phyloP scores from a whole-genome alignment of 495 filamentous ascomycete genomes.

The Neurospora tetrasperma region DNA sequence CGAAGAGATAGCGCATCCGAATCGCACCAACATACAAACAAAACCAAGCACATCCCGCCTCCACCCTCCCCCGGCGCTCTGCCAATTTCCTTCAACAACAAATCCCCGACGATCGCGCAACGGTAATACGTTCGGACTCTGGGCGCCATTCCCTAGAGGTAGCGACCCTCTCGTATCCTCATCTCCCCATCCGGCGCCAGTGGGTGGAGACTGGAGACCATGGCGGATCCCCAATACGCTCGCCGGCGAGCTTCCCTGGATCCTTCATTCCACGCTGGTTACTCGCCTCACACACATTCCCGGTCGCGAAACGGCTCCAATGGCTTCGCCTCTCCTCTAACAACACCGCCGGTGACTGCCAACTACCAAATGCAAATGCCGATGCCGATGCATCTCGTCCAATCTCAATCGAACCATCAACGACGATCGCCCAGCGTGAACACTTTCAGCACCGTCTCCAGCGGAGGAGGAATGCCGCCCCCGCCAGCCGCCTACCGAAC shows the following conservation, averaged over 20 bases:
- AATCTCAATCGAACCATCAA: slow-evolving; percentile 33
- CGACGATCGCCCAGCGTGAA: slow-evolving; percentile 62
- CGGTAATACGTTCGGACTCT: background rate
- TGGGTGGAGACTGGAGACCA: slow-evolving; percentile 9
- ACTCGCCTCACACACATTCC: slow-evolving; percentile 27
- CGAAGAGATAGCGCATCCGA: slow-evolving; percentile 1
- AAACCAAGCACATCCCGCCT: background rate
- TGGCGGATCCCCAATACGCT: slow-evolving; percentile 19
- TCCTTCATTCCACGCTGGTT: slow-evolving; percentile 20
- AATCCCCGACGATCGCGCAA: background rate
- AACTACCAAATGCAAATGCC: slow-evolving; percentile 7
- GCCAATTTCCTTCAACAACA: background rate
- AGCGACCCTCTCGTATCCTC: background rate
- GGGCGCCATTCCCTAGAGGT: background rate
- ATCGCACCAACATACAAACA: background rate
- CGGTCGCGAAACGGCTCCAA: background rate
- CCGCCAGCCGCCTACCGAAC: slow-evolving; percentile 36
- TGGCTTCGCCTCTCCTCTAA: slow-evolving; percentile 1
- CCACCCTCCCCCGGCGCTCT: background rate
- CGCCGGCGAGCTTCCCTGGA: slow-evolving; percentile 28
- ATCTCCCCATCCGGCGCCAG: slow-evolving; percentile 7
- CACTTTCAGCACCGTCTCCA: slow-evolving; percentile 59
- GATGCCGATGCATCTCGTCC: slow-evolving; percentile 22
- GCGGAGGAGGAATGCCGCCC: slow-evolving; percentile 35
- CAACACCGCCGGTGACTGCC: slow-evolving; percentile 1